These are phyloP conservation scores for Tephrocybe sp. DNA, from an alignment of 768 basidiomycete species.

Conservation along the genomic window DNA sequence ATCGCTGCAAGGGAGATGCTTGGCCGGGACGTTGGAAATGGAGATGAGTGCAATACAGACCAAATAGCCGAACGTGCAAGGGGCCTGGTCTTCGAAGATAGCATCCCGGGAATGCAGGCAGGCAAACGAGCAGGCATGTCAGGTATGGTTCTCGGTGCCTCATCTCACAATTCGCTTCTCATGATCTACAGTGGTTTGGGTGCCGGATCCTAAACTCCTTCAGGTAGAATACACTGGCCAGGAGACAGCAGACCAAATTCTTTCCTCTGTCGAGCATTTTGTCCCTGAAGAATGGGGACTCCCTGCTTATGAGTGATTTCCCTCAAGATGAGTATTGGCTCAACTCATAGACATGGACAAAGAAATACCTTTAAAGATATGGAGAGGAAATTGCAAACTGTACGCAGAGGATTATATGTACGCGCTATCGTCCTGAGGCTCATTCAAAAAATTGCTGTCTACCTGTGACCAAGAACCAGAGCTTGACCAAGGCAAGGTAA, in stretches of 20 bases:
- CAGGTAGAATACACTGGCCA: slow-evolving; percentile 42
- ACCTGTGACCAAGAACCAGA: too few species aligned
- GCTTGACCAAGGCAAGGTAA: too few species aligned
- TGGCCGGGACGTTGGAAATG: slow-evolving; percentile 52
- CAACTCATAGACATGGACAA: too few species aligned
- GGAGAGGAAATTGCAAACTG: too few species aligned
- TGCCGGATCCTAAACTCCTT: slow-evolving; percentile 72
- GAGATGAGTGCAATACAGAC: slow-evolving; percentile 35
- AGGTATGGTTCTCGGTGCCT: slow-evolving; percentile 43
- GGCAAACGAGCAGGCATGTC: slow-evolving; percentile 86
- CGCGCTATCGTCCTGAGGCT: too few species aligned
- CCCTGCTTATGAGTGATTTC: slow-evolving; percentile 49
- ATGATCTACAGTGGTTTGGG: slow-evolving; percentile 68
- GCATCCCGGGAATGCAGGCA: slow-evolving; percentile 71
- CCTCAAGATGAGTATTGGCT: too few species aligned
- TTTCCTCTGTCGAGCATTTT: slow-evolving; percentile 68
- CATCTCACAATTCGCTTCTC: not conserved
- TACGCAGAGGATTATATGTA: too few species aligned
- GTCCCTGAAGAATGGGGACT: slow-evolving; percentile 80
- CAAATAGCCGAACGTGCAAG: slow-evolving; percentile 44
- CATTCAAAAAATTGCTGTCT: too few species aligned
- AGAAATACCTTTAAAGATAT: too few species aligned
- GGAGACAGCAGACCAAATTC: slow-evolving; percentile 55
- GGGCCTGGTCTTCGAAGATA: slow-evolving; percentile 83
- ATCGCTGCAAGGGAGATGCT: slow-evolving; percentile 62